phyloP scores from a whole-genome alignment of 2,329 filamentous ascomycete species.

The Ustulina deusta region DNA sequence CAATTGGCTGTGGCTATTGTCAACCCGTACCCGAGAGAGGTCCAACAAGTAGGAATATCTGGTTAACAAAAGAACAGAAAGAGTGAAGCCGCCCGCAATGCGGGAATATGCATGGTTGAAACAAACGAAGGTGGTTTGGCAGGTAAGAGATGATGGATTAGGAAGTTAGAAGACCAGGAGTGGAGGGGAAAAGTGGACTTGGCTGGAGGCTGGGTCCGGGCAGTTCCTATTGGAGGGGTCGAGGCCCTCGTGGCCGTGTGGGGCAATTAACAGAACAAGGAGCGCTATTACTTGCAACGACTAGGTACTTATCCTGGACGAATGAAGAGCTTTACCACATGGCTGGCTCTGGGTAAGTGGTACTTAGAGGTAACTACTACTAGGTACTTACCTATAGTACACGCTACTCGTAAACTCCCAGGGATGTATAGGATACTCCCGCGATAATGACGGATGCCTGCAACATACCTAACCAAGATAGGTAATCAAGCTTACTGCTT shows the following conservation, averaged over 20 bases:
- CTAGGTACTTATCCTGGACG: not conserved
- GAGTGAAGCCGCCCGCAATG: constrained; percentile 30
- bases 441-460: not conserved
- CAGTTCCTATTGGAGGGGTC: constrained; percentile 13
- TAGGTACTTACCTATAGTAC: not conserved
- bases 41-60: not conserved
- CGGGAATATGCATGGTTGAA: constrained; percentile 32
- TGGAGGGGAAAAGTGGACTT: constrained; percentile 35
- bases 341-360: not conserved
- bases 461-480: not conserved
- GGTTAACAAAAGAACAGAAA: constrained; percentile 7
- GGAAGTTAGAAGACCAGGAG: constrained; percentile 23
- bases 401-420: not conserved
- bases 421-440: not conserved
- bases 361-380: not conserved
- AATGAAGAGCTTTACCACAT: constrained; percentile 2
- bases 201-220: constrained; percentile 12
- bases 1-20: constrained; percentile 5
- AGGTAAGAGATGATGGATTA: constrained; percentile 24
- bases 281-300: not conserved
- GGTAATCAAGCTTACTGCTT: not conserved
- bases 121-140: constrained; percentile 32
- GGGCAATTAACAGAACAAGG: constrained; percentile 15
- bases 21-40: not conserved
- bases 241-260: not conserved